Evolutionary conservation across 768 basidiomycete species (phyloP), one percentile per base, ranked within the genome.

Genomic region (Butyriboletus loyo): DNA sequence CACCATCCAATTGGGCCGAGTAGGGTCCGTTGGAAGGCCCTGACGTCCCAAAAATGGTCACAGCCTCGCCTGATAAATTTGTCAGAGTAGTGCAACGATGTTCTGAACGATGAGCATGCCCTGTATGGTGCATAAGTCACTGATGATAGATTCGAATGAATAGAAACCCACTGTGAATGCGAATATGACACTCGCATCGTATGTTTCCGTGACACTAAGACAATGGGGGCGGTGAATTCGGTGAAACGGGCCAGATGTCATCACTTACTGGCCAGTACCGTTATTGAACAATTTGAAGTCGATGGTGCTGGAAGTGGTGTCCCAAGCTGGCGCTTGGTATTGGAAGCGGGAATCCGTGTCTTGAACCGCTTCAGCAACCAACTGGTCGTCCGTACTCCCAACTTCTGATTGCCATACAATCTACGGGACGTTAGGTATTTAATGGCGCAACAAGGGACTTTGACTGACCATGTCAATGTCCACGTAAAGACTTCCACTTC

Each of bases 381-480:
- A 19, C 45, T 59, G 55, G 9, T 61, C 58, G 11, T 35, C 40
- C 0, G 42, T 13, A 15, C 30, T 54, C 25, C 65, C 65, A 27
- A 69, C 52, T 46, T 68, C 59, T 1, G 67, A 69, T 50, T 66
- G 56, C 67, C 67, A 69, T 15, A 50, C 61, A 14, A 69, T 59
- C 67, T 69, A 46, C n/a, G 48, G 3, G 30, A 19, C 7, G 21
- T 51, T 36, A 34, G 46, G 34, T 2, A 7, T 30, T 25, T 14
- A 15, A 34, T 13, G 2, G 6, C 1, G 19, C 3, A 22, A 27
- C 7, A 25, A 9, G 37, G 32, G n/a, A 46, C 4, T 17, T 27
- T 37, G 10, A 47, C 44, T 48, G 32, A 61, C 80, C 54, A 74
- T 79, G 50, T 83, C 81, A 24, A 83, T 63, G 56, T 79, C 81